Base-by-base conservation (phyloP, 805 yeast genomes). In the Wickerhamiella sergipiensis region DNA sequence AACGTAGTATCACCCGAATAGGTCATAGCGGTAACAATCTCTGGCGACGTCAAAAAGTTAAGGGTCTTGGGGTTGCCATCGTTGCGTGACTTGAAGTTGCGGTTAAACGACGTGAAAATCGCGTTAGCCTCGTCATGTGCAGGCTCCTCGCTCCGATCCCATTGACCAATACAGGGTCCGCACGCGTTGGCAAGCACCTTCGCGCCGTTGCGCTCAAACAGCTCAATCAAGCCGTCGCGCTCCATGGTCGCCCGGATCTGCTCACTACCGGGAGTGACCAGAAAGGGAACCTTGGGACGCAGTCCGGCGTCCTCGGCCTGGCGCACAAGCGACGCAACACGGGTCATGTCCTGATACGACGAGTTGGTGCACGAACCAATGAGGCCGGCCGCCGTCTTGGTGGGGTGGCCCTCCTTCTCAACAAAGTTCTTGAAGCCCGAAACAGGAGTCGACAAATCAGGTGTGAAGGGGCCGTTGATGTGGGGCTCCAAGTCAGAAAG, bases 101-200 rank as follows among this genome's bases (percentile, higher is more conserved):
- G 84, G 80, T 90, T 90, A 78, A 89, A 90, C 12, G 97, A 89
- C 6, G 97, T 88, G 70, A 90, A 89, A 60, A 90, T 92, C 50
- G 97, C 85, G 70, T 88, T 89, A 10, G 47, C 4, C 24, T 29
- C 36, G 23, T 45, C 31, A 18, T 29, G 18, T 2, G 13, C 47
- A 13, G 31, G 21, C 22, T 18, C 47, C 12, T 24, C 39, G 21
- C 39, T 29, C 73, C 97, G 84, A 70, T 89, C 96, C 97, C 97
- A 90, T 77, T 90, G 97, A 65, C 97, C 97, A 67, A 89, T 89
- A 79, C 97, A 89, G 67, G 97, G 97, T 65, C 97, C 97, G 77
- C 97, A 90, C 53, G 97, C 97, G 67, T 90, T 90, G 55, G 97
- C 97, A 66, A 90, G 75, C 51, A 90, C 97, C 55, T 83, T 77